A percentile compares a stretch with the other conserved stretches of the same genome.
These are phyloP conservation scores for Cryptococcus maquisensis DNA, from an alignment of 1,284 basidiomycete genomes.

Conservation along the genomic window DNA sequence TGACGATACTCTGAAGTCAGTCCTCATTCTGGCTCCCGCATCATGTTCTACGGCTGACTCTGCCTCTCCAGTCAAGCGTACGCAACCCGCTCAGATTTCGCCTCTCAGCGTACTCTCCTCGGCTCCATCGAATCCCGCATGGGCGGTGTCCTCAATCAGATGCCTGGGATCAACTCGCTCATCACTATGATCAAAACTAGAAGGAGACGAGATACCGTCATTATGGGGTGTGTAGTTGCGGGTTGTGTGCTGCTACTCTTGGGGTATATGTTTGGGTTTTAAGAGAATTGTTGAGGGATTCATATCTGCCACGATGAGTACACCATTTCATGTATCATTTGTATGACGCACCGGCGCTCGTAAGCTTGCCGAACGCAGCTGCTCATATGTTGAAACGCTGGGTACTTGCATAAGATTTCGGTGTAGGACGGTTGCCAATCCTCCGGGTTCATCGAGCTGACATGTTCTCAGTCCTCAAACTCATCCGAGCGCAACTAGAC, in stretches of 20 bases:
- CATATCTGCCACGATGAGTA: too few relatives aligned
- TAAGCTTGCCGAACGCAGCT: too few relatives aligned
- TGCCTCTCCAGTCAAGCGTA: constrained; percentile 83
- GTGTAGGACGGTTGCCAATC: too few relatives aligned
- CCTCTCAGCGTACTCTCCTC: constrained; percentile 72
- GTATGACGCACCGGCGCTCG: too few relatives aligned
- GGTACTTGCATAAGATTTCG: too few relatives aligned
- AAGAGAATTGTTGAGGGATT: not conserved
- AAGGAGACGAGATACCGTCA: constrained; percentile 81
- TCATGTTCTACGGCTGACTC: not conserved
- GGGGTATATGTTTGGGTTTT: constrained; percentile 64
- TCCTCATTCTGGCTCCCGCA: not conserved
- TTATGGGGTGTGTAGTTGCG: constrained; percentile 81
- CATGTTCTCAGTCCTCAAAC: too few relatives aligned
- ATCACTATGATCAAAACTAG: constrained; percentile 88
- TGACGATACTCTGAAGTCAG: constrained; percentile 83
- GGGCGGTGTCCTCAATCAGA: constrained; percentile 70
- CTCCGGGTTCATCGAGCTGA: too few relatives aligned
- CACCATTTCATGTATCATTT: too few relatives aligned
- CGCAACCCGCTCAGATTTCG: constrained; percentile 91
- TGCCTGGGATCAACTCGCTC: constrained; percentile 90
- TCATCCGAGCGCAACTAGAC: too few relatives aligned
- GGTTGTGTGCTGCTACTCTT: constrained; percentile 75
- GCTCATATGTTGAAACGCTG: too few relatives aligned
- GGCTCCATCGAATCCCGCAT: constrained; percentile 77